Evolutionary conservation across 371 early-diverging fungal species (phyloP), one percentile per base, ranked within the genome.

Genomic region (Nosema muscidifuracis): DNA sequence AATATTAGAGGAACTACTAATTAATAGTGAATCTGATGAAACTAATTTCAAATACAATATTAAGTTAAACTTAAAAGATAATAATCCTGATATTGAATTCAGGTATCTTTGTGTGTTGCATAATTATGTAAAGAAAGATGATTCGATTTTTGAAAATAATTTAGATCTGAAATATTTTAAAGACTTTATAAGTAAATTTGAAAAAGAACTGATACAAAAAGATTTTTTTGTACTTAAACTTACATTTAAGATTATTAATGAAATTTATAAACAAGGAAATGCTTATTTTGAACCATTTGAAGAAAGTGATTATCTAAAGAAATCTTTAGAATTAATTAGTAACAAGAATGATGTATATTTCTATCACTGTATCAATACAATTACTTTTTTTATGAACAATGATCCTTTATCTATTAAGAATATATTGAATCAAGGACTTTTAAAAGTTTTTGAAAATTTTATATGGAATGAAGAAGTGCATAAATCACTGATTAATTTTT

Each of bases 211-310:
- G 4, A 12, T 6, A 20, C 4, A 47, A 47, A 47, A 47, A 47
- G 47, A 47, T 20, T 10, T 4, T 10, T 47, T 47, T n/a, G 47
- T 47, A 6, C n/a, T n/a, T 4, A 47, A 47, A 47, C 4, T 47
- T 13, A 47, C n/a, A 12, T 47, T 47, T 47, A 47, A 47, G n/a
- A 47, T 47, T n/a, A 47, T 47, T 4, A 47, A 47, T 47, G 47
- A 47, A n/a, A n/a, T 47, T 12, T 47, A 47, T 47, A 47, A 47
- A n/a, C 40, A 40, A 9, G 13, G 20, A 10, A 20, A n/a, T n/a
- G 47, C 9, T 12, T 63, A 4, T 62, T 57, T 34, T 56, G 56
- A 56, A 31, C 56, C 56, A 26, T 56, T 56, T 56, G 56, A 56
- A 56, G 56, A 56, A 28, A 56, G 56, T 31, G 24, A 56, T 3